A percentile compares a stretch with the other conserved stretches of the same genome.
Evolutionary conservation across 768 basidiomycete genomes (phyloP).

Genomic region (Chalciporus sphaerocephalus): DNA sequence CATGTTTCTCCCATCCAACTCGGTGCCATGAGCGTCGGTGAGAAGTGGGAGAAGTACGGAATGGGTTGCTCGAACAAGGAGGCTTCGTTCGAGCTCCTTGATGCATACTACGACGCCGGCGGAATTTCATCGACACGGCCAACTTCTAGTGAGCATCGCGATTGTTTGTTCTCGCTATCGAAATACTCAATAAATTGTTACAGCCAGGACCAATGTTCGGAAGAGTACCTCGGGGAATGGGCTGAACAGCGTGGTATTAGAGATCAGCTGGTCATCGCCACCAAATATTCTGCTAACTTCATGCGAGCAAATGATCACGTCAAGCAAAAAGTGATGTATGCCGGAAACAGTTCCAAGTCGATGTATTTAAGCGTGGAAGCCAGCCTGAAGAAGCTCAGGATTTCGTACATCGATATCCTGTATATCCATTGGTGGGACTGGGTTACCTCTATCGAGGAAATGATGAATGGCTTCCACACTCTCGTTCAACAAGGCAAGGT

Average conservation of each 20-base stretch:
- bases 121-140: constrained; percentile 49
- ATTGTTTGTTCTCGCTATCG: neutral
- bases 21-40: constrained; percentile 46
- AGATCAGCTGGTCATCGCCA: constrained; percentile 47
- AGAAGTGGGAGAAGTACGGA: constrained; percentile 31
- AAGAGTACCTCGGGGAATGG: constrained; percentile 52
- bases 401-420: constrained; percentile 55
- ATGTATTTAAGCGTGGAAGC: constrained; percentile 33
- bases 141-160: constrained; percentile 37
- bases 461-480: constrained; percentile 43
- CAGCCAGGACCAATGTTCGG: constrained; percentile 53
- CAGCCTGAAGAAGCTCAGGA: constrained; percentile 48
- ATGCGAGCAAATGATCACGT: constrained; percentile 13
- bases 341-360: constrained; percentile 38
- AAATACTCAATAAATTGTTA: neutral
- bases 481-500: constrained; percentile 43
- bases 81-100: constrained; percentile 42
- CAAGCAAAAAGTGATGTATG: constrained; percentile 25
- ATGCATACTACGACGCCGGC: constrained; percentile 41
- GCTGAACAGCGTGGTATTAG: constrained; percentile 39
- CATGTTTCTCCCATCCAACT: too few relatives aligned
- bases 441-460: constrained; percentile 41
- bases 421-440: constrained; percentile 55
- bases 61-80: constrained; percentile 42
- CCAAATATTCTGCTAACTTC: constrained; percentile 32